A percentile compares a stretch with the other conserved stretches of the same genome.
phyloP scores from a whole-genome alignment of 2,329 filamentous ascomycete genomes.

The Berkeleyomyces basicola region DNA sequence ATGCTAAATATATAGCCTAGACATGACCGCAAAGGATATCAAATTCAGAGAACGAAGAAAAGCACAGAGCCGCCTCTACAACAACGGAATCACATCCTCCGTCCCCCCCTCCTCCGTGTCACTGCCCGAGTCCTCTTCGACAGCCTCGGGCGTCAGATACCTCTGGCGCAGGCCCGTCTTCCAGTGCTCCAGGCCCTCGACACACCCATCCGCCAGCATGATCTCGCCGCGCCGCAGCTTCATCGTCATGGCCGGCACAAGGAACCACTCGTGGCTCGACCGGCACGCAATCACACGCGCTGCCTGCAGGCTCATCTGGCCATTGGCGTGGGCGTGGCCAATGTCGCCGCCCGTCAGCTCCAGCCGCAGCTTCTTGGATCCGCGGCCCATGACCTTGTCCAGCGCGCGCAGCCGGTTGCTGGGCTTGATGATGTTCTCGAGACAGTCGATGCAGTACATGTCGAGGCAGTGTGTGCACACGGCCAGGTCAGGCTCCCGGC shows the following conservation, averaged over 20 bases:
- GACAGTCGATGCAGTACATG: slow-evolving; percentile 23
- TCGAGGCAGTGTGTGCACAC: slow-evolving; percentile 26
- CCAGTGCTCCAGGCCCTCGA: slow-evolving; percentile 23
- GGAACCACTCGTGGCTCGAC: slow-evolving; percentile 25
- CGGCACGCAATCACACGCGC: slow-evolving; percentile 21
- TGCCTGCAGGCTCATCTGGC: slow-evolving; percentile 18
- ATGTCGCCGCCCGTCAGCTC: slow-evolving; percentile 14
- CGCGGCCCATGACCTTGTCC: slow-evolving; percentile 17
- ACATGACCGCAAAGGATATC: background rate
- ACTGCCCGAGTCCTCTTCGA: background rate
- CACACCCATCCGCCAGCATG: slow-evolving; percentile 19
- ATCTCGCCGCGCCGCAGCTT: slow-evolving; percentile 25
- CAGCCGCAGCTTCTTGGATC: slow-evolving; percentile 18
- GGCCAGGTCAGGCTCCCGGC: slow-evolving; percentile 19
- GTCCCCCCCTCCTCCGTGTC: background rate
- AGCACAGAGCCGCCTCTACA: background rate
- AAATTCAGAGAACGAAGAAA: background rate
- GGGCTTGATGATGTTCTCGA: slow-evolving; percentile 18
- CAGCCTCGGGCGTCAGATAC: background rate
- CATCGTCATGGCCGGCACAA: slow-evolving; percentile 22
- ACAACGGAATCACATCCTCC: background rate
- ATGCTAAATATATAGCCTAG: background rate
- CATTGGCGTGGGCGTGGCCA: slow-evolving; percentile 16
- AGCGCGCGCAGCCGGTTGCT: slow-evolving; percentile 2
- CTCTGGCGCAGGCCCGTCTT: slow-evolving; percentile 19